A percentile compares a stretch with the other conserved stretches of the same genome.
Evolutionary conservation across 192 early-diverging fungal species (phyloP).

Genomic region (Gryganskiella cystojenkinii): DNA sequence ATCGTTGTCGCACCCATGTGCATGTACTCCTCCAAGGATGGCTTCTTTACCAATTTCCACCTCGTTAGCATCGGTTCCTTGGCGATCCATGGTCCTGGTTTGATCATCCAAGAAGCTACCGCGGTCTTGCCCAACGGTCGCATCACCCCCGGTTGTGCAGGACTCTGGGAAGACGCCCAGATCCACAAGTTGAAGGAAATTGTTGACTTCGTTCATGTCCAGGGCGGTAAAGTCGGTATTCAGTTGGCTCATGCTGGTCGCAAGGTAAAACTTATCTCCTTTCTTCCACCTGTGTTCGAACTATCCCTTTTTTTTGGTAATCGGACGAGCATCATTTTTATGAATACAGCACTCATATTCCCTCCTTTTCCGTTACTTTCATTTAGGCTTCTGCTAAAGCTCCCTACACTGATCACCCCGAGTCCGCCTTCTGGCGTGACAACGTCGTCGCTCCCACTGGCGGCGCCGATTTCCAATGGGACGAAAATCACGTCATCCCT

Average conservation of each 20-base stretch:
- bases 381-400: conserved; percentile 28
- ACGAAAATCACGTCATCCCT: conserved; percentile 54
- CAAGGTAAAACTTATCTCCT: conserved; percentile 55
- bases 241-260: conserved; percentile 89
- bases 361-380: neutral
- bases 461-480: conserved; percentile 57
- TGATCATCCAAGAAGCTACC: conserved; percentile 84
- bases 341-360: no score
- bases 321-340: no score
- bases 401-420: conserved; percentile 14
- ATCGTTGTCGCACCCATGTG: conserved; percentile 87
- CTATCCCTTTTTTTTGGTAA: no score
- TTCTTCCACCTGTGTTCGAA: neutral
- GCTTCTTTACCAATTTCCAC: conserved; percentile 74
- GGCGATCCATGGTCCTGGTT: conserved; percentile 81
- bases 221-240: conserved; percentile 70
- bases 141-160: conserved; percentile 80
- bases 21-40: conserved; percentile 77
- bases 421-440: conserved; percentile 78
- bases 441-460: conserved; percentile 73
- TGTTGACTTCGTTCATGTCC: conserved; percentile 69
- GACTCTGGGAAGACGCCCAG: conserved; percentile 88
- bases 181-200: conserved; percentile 68
- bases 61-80: conserved; percentile 71
- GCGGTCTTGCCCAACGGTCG: conserved; percentile 81